Conservation (phyloP, 768 basidiomycete species). For the Leccinum incarnatum region DNA sequence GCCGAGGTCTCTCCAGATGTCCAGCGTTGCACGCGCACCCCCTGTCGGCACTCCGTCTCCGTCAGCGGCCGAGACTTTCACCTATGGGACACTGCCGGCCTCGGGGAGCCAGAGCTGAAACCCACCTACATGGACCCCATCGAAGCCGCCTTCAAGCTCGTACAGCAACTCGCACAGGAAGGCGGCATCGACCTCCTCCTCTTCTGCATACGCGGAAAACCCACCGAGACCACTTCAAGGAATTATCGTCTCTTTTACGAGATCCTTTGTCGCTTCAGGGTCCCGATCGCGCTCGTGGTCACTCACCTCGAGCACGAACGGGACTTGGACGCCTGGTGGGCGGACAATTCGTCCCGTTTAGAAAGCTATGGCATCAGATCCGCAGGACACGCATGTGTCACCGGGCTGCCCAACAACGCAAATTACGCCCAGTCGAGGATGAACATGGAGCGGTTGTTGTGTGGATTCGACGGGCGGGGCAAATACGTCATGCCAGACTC, state of each 20-base stretch:
- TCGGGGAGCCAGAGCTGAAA: slow-evolving; percentile 26
- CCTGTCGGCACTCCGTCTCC: slow-evolving; percentile 20
- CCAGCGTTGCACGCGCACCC: slow-evolving; percentile 33
- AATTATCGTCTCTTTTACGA: too few relatives aligned
- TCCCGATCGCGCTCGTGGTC: too few relatives aligned
- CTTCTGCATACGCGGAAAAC: too few relatives aligned
- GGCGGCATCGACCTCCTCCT: slow-evolving; percentile 38
- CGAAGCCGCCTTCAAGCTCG: slow-evolving; percentile 27
- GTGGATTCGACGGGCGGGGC: slow-evolving; percentile 12
- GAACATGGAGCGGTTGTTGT: slow-evolving; percentile 16
- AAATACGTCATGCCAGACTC: slow-evolving; percentile 23
- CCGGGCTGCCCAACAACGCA: slow-evolving; percentile 17
- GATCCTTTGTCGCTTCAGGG: too few relatives aligned
- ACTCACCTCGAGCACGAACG: slow-evolving; percentile 35
- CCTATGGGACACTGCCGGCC: slow-evolving; percentile 35
- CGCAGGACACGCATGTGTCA: slow-evolving; percentile 33
- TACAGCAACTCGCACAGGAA: slow-evolving; percentile 28
- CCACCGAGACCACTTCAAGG: too few relatives aligned
- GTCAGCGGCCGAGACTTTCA: slow-evolving; percentile 13
- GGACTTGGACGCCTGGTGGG: slow-evolving; percentile 34
- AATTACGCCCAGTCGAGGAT: slow-evolving; percentile 20
- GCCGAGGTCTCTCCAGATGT: slow-evolving; percentile 23
- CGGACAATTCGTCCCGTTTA: slow-evolving; percentile 21
- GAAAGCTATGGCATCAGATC: slow-evolving; percentile 20
- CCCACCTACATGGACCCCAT: slow-evolving; percentile 27